Conservation (phyloP, 2,329 filamentous ascomycete genomes). For the Emergomyces pasteurianus region DNA sequence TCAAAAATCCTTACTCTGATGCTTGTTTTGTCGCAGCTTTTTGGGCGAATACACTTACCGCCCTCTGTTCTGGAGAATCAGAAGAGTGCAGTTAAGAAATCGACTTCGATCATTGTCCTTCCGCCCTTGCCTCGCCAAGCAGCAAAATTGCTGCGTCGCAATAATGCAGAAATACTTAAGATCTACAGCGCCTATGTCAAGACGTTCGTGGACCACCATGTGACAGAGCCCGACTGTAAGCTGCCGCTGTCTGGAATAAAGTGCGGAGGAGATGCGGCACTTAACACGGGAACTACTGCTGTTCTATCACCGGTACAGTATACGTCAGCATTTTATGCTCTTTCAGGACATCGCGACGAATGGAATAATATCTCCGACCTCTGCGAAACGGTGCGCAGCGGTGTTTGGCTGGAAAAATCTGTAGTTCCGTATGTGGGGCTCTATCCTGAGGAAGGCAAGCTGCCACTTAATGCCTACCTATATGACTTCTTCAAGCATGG, state of each 20-base stretch:
- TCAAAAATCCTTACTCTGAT: slow-evolving; percentile 48
- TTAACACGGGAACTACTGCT: slow-evolving; percentile 1
- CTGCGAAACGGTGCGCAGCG: slow-evolving; percentile 51
- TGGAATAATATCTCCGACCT: slow-evolving; percentile 57
- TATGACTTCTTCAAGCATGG: slow-evolving; percentile 70
- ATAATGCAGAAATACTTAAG: slow-evolving; percentile 54
- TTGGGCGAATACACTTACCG: slow-evolving; percentile 42
- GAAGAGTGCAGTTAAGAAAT: slow-evolving; percentile 40
- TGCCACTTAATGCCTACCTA: slow-evolving; percentile 36
- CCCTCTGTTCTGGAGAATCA: slow-evolving; percentile 38
- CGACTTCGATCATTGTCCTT: slow-evolving; percentile 54
- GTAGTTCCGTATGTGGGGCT: slow-evolving; percentile 58
- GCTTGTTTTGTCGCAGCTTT: slow-evolving; percentile 58
- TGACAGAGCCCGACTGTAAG: slow-evolving; percentile 40
- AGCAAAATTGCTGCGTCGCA: slow-evolving; percentile 42
- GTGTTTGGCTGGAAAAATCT: slow-evolving; percentile 62
- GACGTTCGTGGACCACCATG: slow-evolving; percentile 56
- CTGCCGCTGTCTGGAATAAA: slow-evolving; percentile 48
- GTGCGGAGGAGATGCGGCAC: slow-evolving; percentile 24
- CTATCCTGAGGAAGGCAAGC: slow-evolving; percentile 42
- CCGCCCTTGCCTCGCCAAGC: slow-evolving; percentile 49
- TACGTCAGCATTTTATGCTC: slow-evolving; percentile 54
- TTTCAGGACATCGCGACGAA: slow-evolving; percentile 55
- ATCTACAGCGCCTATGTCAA: slow-evolving; percentile 59
- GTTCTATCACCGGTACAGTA: slow-evolving; percentile 20